phyloP scores from a whole-genome alignment of 352 stramenopile species.

The Phytophthora cryptogea region DNA sequence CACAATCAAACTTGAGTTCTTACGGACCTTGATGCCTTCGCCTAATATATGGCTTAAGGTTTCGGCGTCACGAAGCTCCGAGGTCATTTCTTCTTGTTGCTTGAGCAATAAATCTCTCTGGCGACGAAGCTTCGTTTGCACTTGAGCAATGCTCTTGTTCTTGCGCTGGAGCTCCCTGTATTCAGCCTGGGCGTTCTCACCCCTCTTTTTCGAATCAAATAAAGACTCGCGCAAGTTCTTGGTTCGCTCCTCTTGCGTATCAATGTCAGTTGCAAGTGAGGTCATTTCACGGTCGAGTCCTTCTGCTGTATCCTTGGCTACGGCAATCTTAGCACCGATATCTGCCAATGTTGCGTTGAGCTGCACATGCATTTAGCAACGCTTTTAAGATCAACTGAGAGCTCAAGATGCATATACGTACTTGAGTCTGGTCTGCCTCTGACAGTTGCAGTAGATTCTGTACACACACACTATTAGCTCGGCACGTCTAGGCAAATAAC shows the following conservation, averaged over 20 bases:
- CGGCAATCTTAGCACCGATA: constrained; percentile 19
- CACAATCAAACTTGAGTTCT: background rate
- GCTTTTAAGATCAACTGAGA: background rate
- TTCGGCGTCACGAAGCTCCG: constrained; percentile 23
- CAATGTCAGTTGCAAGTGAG: constrained; percentile 26
- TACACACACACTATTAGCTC: constrained; percentile 5
- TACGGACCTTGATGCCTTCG: constrained; percentile 40
- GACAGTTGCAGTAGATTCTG: constrained; percentile 28
- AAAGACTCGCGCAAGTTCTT: constrained; percentile 15
- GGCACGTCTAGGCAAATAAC: background rate
- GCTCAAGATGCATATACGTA: constrained; percentile 12
- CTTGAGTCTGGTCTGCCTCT: constrained; percentile 34
- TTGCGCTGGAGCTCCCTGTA: constrained; percentile 24
- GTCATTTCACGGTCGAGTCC: constrained; percentile 23
- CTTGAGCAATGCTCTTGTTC: constrained; percentile 22
- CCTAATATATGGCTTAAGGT: constrained; percentile 27
- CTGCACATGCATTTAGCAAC: constrained; percentile 20
- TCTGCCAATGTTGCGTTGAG: constrained; percentile 26
- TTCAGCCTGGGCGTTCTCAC: constrained; percentile 16
- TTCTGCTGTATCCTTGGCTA: constrained; percentile 12
- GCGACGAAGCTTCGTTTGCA: constrained; percentile 29
- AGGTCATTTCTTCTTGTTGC: constrained; percentile 22
- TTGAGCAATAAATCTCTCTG: constrained; percentile 27
- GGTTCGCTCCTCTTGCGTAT: constrained; percentile 25
- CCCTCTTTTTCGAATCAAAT: constrained; percentile 15